phyloP scores from a whole-genome alignment of 1,139 yeast species.

The Suhomyces choctaworum region DNA sequence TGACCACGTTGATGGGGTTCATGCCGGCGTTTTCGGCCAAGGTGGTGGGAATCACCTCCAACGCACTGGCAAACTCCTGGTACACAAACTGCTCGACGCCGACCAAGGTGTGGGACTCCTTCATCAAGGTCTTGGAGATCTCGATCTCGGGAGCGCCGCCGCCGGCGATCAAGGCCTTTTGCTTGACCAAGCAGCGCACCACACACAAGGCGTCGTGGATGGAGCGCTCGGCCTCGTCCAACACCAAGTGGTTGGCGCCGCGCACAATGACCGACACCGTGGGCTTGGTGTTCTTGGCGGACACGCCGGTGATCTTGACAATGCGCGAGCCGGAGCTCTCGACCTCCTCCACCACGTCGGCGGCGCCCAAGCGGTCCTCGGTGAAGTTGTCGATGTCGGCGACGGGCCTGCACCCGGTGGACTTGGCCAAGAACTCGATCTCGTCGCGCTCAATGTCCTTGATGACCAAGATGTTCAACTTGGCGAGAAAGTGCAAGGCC shows the following conservation, averaged over 20 bases:
- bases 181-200: conserved; percentile 90
- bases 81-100: conserved; percentile 96
- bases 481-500: conserved; percentile 91
- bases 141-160: conserved; percentile 99
- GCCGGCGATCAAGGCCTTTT: conserved; percentile 93
- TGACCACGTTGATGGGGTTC: conserved; percentile 90
- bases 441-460: conserved; percentile 97
- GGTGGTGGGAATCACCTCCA: conserved; percentile 95
- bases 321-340: conserved; percentile 93
- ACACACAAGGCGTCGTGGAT: conserved; percentile 97
- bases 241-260: conserved; percentile 87
- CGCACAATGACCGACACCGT: conserved; percentile 91
- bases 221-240: conserved; percentile 96
- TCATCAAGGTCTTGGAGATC: conserved; percentile 75
- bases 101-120: conserved; percentile 73
- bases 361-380: conserved; percentile 89
- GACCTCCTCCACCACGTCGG: conserved; percentile 88
- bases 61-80: conserved; percentile 93
- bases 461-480: conserved; percentile 88
- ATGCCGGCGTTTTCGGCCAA: conserved; percentile 97
- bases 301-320: conserved; percentile 85
- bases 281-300: conserved; percentile 56
- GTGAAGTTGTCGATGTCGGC: conserved; percentile 92
- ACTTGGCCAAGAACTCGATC: conserved; percentile 87
- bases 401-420: conserved; percentile 92